Conservation (phyloP, 345 rosid genomes). For the Diplotaxis tenuifolia region DNA sequence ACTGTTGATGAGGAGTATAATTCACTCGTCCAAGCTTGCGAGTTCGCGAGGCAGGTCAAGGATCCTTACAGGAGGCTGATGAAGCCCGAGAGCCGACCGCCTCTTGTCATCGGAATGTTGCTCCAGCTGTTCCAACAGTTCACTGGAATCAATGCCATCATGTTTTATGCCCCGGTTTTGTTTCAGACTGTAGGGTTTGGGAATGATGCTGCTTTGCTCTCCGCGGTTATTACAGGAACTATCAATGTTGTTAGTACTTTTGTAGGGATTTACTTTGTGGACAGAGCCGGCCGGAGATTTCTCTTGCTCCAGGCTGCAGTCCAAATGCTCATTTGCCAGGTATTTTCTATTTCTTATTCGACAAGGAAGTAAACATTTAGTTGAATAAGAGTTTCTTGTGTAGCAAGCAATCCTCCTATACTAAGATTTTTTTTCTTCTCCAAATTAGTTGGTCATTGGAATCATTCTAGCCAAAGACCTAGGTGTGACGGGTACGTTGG, state of each 20-base stretch:
- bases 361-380: neutral
- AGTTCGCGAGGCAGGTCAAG: constrained; percentile 42
- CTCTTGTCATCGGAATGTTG: constrained; percentile 44
- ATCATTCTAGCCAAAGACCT: constrained; percentile 40
- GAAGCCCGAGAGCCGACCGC: constrained; percentile 49
- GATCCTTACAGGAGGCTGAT: constrained; percentile 54
- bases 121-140: constrained; percentile 63
- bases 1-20: constrained; percentile 46
- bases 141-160: constrained; percentile 59
- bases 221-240: constrained; percentile 55
- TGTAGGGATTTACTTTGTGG: constrained; percentile 57
- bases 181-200: constrained; percentile 72
- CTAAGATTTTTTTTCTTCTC: neutral
- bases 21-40: constrained; percentile 42
- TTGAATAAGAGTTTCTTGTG: neutral
- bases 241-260: constrained; percentile 60
- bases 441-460: constrained; percentile 53
- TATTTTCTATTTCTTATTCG: neutral
- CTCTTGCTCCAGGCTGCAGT: constrained; percentile 53
- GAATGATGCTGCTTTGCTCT: constrained; percentile 52
- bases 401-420: neutral
- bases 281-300: constrained; percentile 53
- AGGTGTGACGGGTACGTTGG: constrained; percentile 40
- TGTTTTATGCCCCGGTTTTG: constrained; percentile 59
- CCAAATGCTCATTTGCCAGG: constrained; percentile 42